These are phyloP conservation scores for Didymella pomorum DNA, from an alignment of 2,329 filamentous ascomycete genomes.

Conservation along the genomic window DNA sequence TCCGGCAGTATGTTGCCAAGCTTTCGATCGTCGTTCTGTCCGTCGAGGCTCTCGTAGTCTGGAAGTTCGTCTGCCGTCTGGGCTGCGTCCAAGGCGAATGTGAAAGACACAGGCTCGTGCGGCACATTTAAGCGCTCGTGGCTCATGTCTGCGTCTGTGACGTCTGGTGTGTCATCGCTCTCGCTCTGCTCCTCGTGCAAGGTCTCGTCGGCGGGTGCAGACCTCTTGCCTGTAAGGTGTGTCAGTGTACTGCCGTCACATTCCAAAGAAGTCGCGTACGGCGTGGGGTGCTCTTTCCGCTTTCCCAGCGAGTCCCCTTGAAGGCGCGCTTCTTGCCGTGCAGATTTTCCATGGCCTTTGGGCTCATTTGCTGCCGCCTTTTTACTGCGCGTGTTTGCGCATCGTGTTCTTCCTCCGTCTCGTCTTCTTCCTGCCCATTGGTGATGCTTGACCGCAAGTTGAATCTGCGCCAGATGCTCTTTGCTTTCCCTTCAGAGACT, in stretches of 20 bases:
- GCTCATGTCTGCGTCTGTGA: slow-evolving; percentile 24
- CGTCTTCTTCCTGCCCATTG: slow-evolving; percentile 25
- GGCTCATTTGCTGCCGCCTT: slow-evolving; percentile 52
- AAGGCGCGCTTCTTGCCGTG: slow-evolving; percentile 43
- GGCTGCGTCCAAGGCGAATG: slow-evolving; percentile 28
- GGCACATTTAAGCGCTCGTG: slow-evolving; percentile 18
- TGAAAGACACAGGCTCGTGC: slow-evolving; percentile 25
- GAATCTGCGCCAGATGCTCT: slow-evolving; percentile 59
- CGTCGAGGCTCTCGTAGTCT: slow-evolving; percentile 20
- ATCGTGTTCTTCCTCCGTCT: slow-evolving; percentile 35
- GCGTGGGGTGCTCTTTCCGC: slow-evolving; percentile 46
- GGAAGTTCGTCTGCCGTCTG: slow-evolving; percentile 16
- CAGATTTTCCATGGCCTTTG: slow-evolving; percentile 42
- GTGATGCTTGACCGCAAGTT: slow-evolving; percentile 40
- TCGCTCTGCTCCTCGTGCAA: slow-evolving; percentile 17
- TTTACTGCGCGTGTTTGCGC: slow-evolving; percentile 55
- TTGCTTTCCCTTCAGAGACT: slow-evolving; percentile 46
- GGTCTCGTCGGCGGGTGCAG: slow-evolving; percentile 8
- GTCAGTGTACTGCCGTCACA: slow-evolving; percentile 22
- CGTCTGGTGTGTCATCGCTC: slow-evolving; percentile 24
- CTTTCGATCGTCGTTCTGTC: slow-evolving; percentile 8
- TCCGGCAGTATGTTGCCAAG: slow-evolving; percentile 17
- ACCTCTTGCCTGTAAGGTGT: slow-evolving; percentile 38
- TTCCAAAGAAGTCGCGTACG: slow-evolving; percentile 31
- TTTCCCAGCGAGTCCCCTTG: slow-evolving; percentile 49